Evolutionary conservation across 345 rosid species (phyloP), one percentile per base, ranked within the genome.

Genomic region (Gossypium arboreum): DNA sequence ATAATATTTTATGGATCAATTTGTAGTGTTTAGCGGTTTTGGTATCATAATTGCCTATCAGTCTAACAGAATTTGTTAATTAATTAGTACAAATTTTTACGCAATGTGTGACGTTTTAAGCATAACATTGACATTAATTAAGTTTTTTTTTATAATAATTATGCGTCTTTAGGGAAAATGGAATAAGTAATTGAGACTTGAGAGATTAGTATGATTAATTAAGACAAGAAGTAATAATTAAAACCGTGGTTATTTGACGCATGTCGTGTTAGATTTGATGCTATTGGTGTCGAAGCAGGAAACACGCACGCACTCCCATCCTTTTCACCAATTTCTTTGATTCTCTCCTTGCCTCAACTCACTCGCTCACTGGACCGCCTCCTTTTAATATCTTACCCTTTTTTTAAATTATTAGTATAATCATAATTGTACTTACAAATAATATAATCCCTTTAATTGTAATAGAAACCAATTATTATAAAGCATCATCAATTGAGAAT

Each of bases 71-170:
- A 71, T 41, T 64, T 17, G 20, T 24, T 12, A 58, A 22, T 63
- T 29, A 10, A 39, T 43, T 58, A 58, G 56, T 72, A 44, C 75
- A 58, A 44, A 7, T 2, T 12, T 15, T 20, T 4, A 20, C 75
- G 56, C 67, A 44, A 58, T 9, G 25, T 41, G 20, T 71, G 75
- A 73, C 66, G 73, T 52, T 29, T 15, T 9, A 72, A 58, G 55
- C 74, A 73, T 15, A 24, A 73, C 16, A 15, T 57, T 16, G 17
- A 50, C 29, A 22, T 22, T 12, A 60, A 60, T 12, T 24, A 25
- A 12, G 34, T 3, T 22, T 11, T 58, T 22, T 3, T 51, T 13
- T 51, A 3, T 17, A 17, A 61, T 29, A 13, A 44, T 4, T 3
- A 51, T 52, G 41, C 22, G 13, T 52, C 54, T 20, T 48, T 59